Percentiles rank a stretch among this genome's conserved stretches.
Evolutionary conservation across 257 asterid genomes (phyloP).

Genomic region (Salvia miltiorrhiza): DNA sequence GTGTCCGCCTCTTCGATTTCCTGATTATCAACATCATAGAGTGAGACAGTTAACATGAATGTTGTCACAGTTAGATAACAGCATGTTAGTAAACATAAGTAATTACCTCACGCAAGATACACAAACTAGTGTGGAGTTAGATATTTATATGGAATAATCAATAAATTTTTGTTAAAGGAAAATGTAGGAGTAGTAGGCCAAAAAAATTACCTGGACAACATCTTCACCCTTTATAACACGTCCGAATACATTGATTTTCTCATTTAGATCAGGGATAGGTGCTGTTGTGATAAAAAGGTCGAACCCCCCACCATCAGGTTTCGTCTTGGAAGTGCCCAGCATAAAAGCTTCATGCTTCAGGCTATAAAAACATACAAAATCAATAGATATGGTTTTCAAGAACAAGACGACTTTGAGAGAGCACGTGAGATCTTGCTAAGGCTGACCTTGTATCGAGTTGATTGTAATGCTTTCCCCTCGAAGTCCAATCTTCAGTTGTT

Average conservation of each 20-base stretch:
- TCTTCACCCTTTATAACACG: slow-evolving; percentile 94
- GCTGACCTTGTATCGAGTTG: slow-evolving; percentile 85
- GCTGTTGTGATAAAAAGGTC: slow-evolving; percentile 88
- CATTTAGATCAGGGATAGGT: slow-evolving; percentile 85
- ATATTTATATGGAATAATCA: too few relatives aligned
- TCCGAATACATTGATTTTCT: slow-evolving; percentile 82
- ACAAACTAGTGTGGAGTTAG: neutral
- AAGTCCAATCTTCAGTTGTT: slow-evolving; percentile 83
- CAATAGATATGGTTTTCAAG: slow-evolving; percentile 2
- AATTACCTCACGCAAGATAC: neutral
- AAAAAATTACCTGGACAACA: slow-evolving; percentile 73
- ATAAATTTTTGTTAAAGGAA: neutral
- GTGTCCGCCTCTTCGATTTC: slow-evolving; percentile 98
- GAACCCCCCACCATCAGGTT: slow-evolving; percentile 56
- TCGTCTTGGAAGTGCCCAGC: slow-evolving; percentile 89
- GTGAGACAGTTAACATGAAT: slow-evolving; percentile 7
- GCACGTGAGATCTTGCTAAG: slow-evolving; percentile 24
- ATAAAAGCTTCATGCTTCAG: slow-evolving; percentile 97
- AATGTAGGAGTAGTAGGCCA: neutral
- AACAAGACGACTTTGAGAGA: neutral
- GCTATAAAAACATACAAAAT: slow-evolving; percentile 27
- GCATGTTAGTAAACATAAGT: neutral
- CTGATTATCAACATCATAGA: slow-evolving; percentile 34
- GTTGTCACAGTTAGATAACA: neutral
- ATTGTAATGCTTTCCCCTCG: slow-evolving; percentile 79